Evolutionary conservation across 176 grass and related monocot species (phyloP).

Genomic region (Eremochloa ophiuroides): DNA sequence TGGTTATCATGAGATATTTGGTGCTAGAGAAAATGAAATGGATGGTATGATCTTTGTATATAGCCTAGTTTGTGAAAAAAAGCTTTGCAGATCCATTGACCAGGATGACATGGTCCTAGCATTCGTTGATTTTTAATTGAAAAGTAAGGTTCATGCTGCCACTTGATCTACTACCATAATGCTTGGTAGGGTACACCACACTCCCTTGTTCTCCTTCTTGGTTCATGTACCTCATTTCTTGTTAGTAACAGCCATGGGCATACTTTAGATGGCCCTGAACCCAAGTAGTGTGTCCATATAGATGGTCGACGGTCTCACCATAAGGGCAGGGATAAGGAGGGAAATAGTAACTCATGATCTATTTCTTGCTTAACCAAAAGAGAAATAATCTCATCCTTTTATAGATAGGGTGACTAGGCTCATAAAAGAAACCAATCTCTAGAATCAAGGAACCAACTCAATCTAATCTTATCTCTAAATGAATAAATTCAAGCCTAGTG

Average conservation of each 20-base stretch:
- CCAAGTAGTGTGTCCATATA: background rate
- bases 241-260: background rate
- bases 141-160: background rate
- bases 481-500: background rate
- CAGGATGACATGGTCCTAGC: background rate
- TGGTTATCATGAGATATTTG: slow-evolving; percentile 9
- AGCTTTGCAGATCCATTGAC: background rate
- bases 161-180: background rate
- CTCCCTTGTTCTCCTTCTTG: background rate
- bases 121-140: background rate
- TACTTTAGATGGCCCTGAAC: background rate
- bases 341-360: background rate
- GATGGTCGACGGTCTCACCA: background rate
- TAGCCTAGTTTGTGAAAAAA: background rate
- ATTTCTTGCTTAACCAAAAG: background rate
- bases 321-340: too few species aligned
- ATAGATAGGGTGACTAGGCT: background rate
- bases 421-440: background rate
- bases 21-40: slow-evolving; percentile 1
- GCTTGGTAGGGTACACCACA: background rate
- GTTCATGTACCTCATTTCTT: background rate
- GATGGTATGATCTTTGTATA: slow-evolving; percentile 15
- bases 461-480: background rate
- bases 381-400: background rate
- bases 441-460: background rate